Evolutionary conservation across 345 rosid species (phyloP).

Genomic region (Pugionium dolabratum): DNA sequence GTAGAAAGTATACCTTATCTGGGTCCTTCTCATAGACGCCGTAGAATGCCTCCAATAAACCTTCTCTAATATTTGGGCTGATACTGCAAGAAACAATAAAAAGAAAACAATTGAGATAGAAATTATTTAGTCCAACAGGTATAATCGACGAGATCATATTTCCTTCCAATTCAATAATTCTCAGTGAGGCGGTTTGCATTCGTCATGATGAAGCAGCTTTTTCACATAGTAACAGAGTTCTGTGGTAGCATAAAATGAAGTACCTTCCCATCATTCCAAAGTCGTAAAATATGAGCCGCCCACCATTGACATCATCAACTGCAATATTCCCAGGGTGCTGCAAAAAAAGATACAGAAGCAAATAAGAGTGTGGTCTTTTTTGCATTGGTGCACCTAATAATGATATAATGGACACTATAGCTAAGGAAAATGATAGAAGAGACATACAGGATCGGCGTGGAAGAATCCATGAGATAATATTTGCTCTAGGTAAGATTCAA

Average conservation of each 20-base stretch:
- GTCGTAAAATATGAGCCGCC: conserved; percentile 94
- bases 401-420: neutral
- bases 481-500: conserved; percentile 98
- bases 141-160: neutral
- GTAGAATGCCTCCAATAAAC: conserved; percentile 82
- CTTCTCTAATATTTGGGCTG: conserved; percentile 92
- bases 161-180: neutral
- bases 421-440: neutral
- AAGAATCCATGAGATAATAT: conserved; percentile 97
- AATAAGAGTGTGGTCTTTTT: conserved; percentile 12
- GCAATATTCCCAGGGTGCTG: conserved; percentile 99
- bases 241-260: conserved; percentile 16
- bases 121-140: conserved; percentile 21
- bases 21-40: conserved; percentile 96
- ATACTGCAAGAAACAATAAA: conserved; percentile 55
- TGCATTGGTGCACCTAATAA: neutral
- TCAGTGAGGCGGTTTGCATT: neutral
- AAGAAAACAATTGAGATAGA: neutral
- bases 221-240: neutral
- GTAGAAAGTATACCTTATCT: conserved; percentile 63
- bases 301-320: conserved; percentile 97
- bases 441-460: conserved; percentile 94
- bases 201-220: neutral
- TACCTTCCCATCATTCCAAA: conserved; percentile 99
- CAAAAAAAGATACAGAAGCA: conserved; percentile 13